Evolutionary conservation across 495 filamentous ascomycete genomes (phyloP), one percentile per base, ranked within the genome.

Genomic region (Aspergillus taichungensis): DNA sequence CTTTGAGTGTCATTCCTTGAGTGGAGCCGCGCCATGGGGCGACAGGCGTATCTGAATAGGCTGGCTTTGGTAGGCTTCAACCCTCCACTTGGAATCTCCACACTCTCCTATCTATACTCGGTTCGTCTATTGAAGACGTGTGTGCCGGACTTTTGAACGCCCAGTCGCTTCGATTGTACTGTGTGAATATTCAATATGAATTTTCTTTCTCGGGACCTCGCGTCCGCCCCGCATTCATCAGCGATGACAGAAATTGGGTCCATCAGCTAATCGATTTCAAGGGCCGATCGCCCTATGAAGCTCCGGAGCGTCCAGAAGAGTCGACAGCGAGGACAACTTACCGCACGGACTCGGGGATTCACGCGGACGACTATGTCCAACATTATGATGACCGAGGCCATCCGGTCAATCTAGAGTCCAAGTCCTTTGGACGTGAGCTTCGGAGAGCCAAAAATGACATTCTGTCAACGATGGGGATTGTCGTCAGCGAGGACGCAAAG

Each of bases 271-370:
- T 51, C 24, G 13, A 27, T 34, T 39, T 27, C n/a, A 54, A 84
- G 83, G 84, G 84, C 45, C 76, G 84, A 10, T 86, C 82, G 7
- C 82, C 82, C 39, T 87, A 85, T 46, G 82, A 87, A 53, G 69
- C 77, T 40, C 77, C 81, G 10, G 71, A 67, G 24, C 46, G 42
- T 34, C 40, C 51, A 18, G 29, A 47, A 18, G 47, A 36, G 8
- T n/a, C 50, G n/a, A 24, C 47, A 30, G 46, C 49, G 24, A 28
- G 47, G 39, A 37, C 59, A 29, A 53, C 55, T 18, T 42, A 33
- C 10, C 57, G 47, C 35, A 58, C 54, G 48, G 51, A 59, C 13
- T 80, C 42, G 44, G 54, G 34, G 60, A 60, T 60, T 56, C 55
- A 72, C 48, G 61, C 60, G 24, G 72, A 78, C 47, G 56, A 54